Evolutionary conservation across 2,329 filamentous ascomycete species (phyloP).

Genomic region (Triangularia verruculosa): DNA sequence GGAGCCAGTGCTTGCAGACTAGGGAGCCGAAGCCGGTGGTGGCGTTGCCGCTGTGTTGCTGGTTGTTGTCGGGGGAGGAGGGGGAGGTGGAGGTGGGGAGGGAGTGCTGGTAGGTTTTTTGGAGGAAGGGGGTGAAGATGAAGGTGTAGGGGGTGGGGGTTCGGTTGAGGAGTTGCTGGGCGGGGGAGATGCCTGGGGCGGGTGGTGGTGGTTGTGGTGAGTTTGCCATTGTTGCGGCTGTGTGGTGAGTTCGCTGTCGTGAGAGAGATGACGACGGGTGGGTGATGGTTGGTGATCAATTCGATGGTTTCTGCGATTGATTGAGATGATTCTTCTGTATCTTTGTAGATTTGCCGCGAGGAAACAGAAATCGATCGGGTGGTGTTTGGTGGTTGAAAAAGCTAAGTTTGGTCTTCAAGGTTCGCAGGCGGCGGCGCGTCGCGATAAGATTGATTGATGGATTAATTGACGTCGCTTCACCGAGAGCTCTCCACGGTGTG

Average conservation of each 20-base stretch:
- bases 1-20: slow-evolving; percentile 98
- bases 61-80: neutral
- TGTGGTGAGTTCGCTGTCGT: slow-evolving; percentile 4
- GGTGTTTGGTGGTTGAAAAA: neutral
- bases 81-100: slow-evolving; percentile 61
- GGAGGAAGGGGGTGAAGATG: slow-evolving; percentile 82
- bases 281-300: neutral
- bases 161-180: slow-evolving; percentile 55
- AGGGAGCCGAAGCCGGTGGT: slow-evolving; percentile 66
- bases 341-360: neutral
- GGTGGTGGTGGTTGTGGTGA: neutral
- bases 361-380: too few species aligned
- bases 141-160: slow-evolving; percentile 62
- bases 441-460: slow-evolving; percentile 18
- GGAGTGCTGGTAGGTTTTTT: slow-evolving; percentile 78
- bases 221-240: neutral
- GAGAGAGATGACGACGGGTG: neutral
- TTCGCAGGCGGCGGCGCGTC: neutral
- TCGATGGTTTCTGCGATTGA: neutral
- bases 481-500: slow-evolving; percentile 21
- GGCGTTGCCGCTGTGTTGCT: slow-evolving; percentile 29
- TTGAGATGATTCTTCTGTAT: too few species aligned
- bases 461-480: slow-evolving; percentile 19
- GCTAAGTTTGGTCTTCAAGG: neutral
- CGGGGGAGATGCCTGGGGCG: too few species aligned